Base-by-base conservation (phyloP, 169 alveolate genomes). In the Perkinsus olseni region DNA sequence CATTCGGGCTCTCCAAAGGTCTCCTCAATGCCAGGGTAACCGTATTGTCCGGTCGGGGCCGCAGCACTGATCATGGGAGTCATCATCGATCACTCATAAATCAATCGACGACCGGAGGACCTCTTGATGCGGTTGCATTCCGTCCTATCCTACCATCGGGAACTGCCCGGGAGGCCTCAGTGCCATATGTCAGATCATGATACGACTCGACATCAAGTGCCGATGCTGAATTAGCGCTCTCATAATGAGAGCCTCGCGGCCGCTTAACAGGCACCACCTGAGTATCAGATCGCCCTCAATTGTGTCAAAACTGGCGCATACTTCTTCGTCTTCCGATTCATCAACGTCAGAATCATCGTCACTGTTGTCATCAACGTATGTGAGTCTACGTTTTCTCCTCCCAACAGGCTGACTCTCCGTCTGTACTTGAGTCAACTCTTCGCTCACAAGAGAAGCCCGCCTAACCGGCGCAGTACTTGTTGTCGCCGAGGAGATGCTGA, bases 331-430 rank as follows among this genome's bases (percentile, higher is more conserved):
- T 8, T 34, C 92, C 21, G 36, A 21, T n/a, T 38, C 74, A 8
- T 20, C 93, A n/a, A 82, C 91, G 8, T 74, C 94, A 28, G 92
- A 62, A 37, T 94, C 95, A 10, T 74, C 40, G 28, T 48, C 94
- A 8, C 91, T 31, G 37, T 92, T 93, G 34, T 94, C 95, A 48
- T 94, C 95, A 0, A 74, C 39, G 62, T 92, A 94, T 11, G 94
- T 90, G n/a, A 94, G 92, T 21, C 92, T 94, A 28, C 95, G 92
- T n/a, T 92, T 92, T 40, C 95, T 94, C 91, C 94, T 94, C 74
- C 95, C 95, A 28, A 74, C 91, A 21, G 10, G n/a, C 28, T 38
- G 74, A 34, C 74, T 38, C 0, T 94, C 92, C 17, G 31, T 20
- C 45, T 62, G 38, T 40, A 38, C 48, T 38, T 39, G 39, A 74